These are phyloP conservation scores for Pulveroboletus sp. DNA, from an alignment of 768 basidiomycete genomes.

Conservation along the genomic window DNA sequence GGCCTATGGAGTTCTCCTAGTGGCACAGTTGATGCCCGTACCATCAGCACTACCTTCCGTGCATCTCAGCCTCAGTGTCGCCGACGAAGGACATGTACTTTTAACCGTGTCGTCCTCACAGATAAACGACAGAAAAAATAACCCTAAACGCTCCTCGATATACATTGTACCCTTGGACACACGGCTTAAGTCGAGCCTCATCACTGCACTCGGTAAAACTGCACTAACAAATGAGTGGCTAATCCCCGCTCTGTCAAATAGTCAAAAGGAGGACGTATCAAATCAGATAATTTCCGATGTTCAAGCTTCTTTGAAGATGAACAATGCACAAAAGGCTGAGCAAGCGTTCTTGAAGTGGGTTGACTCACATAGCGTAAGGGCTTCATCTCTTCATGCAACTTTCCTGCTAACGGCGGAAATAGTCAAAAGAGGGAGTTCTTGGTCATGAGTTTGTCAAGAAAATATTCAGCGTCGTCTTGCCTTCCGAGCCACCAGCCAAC, in stretches of 20 bases:
- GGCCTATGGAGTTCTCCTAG: constrained; percentile 60
- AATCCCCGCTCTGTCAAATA: constrained; percentile 1
- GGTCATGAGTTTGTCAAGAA: constrained; percentile 57
- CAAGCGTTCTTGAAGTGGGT: constrained; percentile 61
- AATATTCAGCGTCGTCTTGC: constrained; percentile 48
- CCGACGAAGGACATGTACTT: constrained; percentile 45
- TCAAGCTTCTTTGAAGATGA: constrained; percentile 37
- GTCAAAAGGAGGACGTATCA: constrained; percentile 17
- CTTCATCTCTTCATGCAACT: not conserved
- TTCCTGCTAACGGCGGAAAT: constrained; percentile 1
- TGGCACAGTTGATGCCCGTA: constrained; percentile 46
- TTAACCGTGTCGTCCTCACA: constrained; percentile 44
- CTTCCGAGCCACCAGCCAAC: constrained; percentile 32
- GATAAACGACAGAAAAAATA: not conserved
- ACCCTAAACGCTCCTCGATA: constrained; percentile 44
- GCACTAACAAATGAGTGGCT: constrained; percentile 45
- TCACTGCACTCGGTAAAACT: constrained; percentile 55
- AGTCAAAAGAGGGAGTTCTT: constrained; percentile 18
- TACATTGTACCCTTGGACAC: constrained; percentile 55
- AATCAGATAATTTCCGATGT: constrained; percentile 37
- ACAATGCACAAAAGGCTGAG: constrained; percentile 49
- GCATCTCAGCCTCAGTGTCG: constrained; percentile 28
- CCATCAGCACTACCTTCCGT: constrained; percentile 39
- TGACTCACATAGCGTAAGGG: constrained; percentile 30
- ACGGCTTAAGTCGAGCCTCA: constrained; percentile 55